Percentiles rank a stretch among this genome's conserved stretches.
phyloP scores from a whole-genome alignment of 306 rosid species.

The Prinsepia uniflora region DNA sequence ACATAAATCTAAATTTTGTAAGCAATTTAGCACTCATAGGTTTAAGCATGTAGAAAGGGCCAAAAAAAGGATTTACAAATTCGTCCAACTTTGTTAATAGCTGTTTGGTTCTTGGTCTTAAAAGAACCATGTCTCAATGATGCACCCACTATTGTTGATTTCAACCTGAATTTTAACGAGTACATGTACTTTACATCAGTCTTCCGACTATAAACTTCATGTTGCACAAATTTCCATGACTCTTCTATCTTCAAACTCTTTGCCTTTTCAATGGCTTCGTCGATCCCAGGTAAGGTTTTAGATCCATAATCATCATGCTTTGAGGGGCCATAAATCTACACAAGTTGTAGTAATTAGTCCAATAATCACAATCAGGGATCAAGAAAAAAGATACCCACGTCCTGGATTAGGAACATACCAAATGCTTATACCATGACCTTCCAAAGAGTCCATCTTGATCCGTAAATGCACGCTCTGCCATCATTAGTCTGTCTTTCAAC shows the following conservation, averaged over 20 bases:
- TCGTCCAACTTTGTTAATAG: neutral
- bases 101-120: neutral
- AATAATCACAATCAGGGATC: neutral
- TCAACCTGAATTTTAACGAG: too few relatives aligned
- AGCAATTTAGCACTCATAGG: neutral
- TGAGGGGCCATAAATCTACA: constrained; percentile 63
- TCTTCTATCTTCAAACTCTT: constrained; percentile 34
- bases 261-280: constrained; percentile 44
- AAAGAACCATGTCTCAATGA: neutral
- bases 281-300: constrained; percentile 55
- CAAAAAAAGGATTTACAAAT: neutral
- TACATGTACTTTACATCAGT: too few relatives aligned
- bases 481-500: constrained; percentile 64
- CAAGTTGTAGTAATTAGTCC: neutral
- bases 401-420: constrained; percentile 40
- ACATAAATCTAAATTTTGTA: too few relatives aligned
- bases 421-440: constrained; percentile 70
- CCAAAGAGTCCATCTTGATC: constrained; percentile 59
- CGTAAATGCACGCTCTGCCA: constrained; percentile 73
- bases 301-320: constrained; percentile 57
- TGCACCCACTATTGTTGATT: too few relatives aligned
- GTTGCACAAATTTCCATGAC: constrained; percentile 60
- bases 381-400: neutral
- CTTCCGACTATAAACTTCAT: constrained; percentile 43
- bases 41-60: neutral